Evolutionary conservation across 1,284 basidiomycete species (phyloP).

Genomic region (Stygiomarasmius scandens): DNA sequence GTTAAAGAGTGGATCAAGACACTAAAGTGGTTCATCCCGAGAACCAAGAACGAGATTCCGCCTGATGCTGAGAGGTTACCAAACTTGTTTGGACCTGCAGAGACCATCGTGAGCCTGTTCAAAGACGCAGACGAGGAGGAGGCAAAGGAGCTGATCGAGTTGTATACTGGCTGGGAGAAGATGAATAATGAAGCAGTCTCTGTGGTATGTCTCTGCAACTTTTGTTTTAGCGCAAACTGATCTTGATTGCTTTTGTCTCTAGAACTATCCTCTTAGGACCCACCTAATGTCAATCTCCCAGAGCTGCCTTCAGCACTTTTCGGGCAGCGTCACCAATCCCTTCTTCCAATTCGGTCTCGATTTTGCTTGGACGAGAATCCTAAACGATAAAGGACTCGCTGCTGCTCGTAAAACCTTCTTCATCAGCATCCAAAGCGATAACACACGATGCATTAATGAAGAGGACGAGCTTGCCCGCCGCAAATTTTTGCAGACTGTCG

Average conservation of each 20-base stretch:
- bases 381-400: slow-evolving; percentile 15
- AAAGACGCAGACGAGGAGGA: slow-evolving; percentile 15
- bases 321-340: slow-evolving; percentile 2
- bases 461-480: slow-evolving; percentile 16
- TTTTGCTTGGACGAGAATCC: background rate
- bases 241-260: background rate
- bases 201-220: slow-evolving; percentile 10
- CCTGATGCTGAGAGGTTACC: slow-evolving; percentile 14
- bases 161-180: slow-evolving; percentile 20
- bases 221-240: background rate
- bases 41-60: slow-evolving; percentile 21
- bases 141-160: slow-evolving; percentile 15
- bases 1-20: slow-evolving; percentile 16
- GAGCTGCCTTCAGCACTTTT: slow-evolving; percentile 13
- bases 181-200: slow-evolving; percentile 20
- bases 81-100: slow-evolving; percentile 1
- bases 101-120: slow-evolving; percentile 7
- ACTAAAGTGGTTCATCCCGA: slow-evolving; percentile 19
- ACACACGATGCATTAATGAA: slow-evolving; percentile 3
- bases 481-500: slow-evolving; percentile 11
- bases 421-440: background rate
- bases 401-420: slow-evolving; percentile 11
- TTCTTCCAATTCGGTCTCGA: slow-evolving; percentile 20
- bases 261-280: background rate
- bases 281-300: slow-evolving; percentile 11